Evolutionary conservation across 164 flowering plant species (phyloP).

Genomic region (Platanus orientalis): DNA sequence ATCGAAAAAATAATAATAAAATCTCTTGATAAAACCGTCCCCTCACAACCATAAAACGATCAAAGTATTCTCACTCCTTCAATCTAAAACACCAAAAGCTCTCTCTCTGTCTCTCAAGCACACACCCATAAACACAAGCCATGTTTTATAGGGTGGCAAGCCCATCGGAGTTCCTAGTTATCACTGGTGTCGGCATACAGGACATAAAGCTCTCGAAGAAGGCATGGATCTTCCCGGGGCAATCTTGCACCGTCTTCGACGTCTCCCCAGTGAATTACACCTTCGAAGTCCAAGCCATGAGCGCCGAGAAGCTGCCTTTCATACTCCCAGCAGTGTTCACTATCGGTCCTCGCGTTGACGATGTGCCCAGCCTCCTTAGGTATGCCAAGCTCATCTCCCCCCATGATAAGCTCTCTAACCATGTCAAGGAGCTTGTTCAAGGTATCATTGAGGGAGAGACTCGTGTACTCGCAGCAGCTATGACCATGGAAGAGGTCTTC

Average conservation of each 20-base stretch:
- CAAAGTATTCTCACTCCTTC: too few species aligned
- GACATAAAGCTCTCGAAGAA: slow-evolving; percentile 29
- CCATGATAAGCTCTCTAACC: slow-evolving; percentile 28
- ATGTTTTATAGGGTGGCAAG: slow-evolving; percentile 24
- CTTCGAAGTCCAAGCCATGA: too few species aligned
- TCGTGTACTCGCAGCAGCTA: slow-evolving; percentile 40
- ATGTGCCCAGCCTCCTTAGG: slow-evolving; percentile 12
- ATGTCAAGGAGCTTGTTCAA: slow-evolving; percentile 36
- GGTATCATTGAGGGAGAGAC: slow-evolving; percentile 46
- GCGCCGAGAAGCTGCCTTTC: slow-evolving; percentile 28
- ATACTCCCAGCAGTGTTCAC: slow-evolving; percentile 31
- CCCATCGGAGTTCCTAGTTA: slow-evolving; percentile 22
- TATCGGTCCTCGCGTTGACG: too few species aligned
- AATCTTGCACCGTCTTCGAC: slow-evolving; percentile 17
- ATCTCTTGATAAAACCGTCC: too few species aligned
- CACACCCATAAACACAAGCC: background rate
- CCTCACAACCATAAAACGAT: too few species aligned
- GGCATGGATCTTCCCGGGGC: slow-evolving; percentile 27
- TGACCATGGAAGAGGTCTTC: too few species aligned
- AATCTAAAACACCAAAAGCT: too few species aligned
- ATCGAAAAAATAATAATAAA: too few species aligned
- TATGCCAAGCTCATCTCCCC: slow-evolving; percentile 30
- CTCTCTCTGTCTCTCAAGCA: background rate
- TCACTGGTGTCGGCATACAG: slow-evolving; percentile 21
- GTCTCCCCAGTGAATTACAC: too few species aligned